Conservation (phyloP, 2,329 filamentous ascomycete species). For the Myriosclerotinia scirpicola region DNA sequence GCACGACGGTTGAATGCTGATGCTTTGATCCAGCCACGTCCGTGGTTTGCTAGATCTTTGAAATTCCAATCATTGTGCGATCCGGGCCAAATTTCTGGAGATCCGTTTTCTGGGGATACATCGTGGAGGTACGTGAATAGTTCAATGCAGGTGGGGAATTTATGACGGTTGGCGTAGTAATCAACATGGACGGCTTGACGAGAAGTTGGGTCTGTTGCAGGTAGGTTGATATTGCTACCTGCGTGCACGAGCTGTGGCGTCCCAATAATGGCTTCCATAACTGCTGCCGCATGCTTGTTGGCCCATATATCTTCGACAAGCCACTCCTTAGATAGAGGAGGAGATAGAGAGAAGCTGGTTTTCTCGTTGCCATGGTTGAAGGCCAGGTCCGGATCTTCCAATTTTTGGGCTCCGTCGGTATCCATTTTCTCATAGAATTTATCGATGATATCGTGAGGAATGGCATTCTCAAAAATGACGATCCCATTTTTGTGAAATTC, state of each 20-base stretch:
- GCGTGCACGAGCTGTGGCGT: slow-evolving; percentile 41
- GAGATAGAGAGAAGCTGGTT: slow-evolving; percentile 46
- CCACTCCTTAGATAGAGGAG: slow-evolving; percentile 40
- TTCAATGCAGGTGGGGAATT: slow-evolving; percentile 49
- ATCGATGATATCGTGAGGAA: slow-evolving; percentile 16
- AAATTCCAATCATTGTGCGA: slow-evolving; percentile 41
- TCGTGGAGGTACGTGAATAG: slow-evolving; percentile 50
- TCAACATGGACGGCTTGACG: slow-evolving; percentile 59
- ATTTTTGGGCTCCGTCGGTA: not conserved
- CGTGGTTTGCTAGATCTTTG: slow-evolving; percentile 15
- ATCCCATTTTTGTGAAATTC: slow-evolving; percentile 20
- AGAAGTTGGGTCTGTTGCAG: slow-evolving; percentile 37
- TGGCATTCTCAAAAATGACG: slow-evolving; percentile 20
- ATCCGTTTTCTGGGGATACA: slow-evolving; percentile 47
- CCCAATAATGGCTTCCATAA: slow-evolving; percentile 41
- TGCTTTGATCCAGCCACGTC: slow-evolving; percentile 32
- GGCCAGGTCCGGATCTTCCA: slow-evolving; percentile 9
- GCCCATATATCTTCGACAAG: slow-evolving; percentile 44
- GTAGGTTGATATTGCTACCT: slow-evolving; percentile 39
- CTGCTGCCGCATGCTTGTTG: slow-evolving; percentile 42
- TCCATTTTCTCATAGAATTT: slow-evolving; percentile 15
- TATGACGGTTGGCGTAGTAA: slow-evolving; percentile 55
- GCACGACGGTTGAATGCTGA: slow-evolving; percentile 37
- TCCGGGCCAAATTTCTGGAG: slow-evolving; percentile 53
- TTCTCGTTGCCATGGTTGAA: slow-evolving; percentile 50